These are phyloP conservation scores for Diddensiella transvaalensis DNA, from an alignment of 805 yeast genomes.

Conservation along the genomic window DNA sequence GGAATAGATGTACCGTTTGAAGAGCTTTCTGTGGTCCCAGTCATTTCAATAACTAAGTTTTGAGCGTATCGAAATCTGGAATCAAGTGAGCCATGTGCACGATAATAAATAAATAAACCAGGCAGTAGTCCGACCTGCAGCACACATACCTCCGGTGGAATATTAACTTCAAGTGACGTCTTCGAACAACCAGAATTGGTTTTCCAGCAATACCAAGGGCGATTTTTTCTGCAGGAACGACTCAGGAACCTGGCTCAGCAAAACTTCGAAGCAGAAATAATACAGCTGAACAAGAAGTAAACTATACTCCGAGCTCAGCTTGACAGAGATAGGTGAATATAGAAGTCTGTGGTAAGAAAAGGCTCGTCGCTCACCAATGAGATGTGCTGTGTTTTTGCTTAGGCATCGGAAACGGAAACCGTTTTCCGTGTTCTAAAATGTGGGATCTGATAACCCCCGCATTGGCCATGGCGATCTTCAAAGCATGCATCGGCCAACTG, in stretches of 20 bases:
- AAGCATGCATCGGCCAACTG: too few species aligned
- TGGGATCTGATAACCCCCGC: not conserved
- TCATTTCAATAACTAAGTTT: not conserved
- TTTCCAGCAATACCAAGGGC: not conserved
- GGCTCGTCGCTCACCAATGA: not conserved
- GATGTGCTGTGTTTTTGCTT: not conserved
- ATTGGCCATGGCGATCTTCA: too few species aligned
- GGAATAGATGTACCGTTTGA: not conserved
- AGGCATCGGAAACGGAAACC: not conserved
- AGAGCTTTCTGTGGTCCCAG: not conserved
- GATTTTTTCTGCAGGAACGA: not conserved
- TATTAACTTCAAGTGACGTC: not conserved
- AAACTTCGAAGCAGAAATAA: not conserved
- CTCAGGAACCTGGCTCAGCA: not conserved
- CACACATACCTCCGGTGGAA: not conserved
- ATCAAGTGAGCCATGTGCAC: not conserved
- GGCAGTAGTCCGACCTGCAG: not conserved
- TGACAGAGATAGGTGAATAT: not conserved
- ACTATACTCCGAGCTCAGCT: not conserved
- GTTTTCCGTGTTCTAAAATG: not conserved
- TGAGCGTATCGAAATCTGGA: not conserved
- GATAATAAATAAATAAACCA: not conserved
- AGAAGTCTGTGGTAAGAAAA: not conserved
- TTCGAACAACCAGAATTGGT: not conserved
- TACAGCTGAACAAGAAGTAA: not conserved